These are phyloP conservation scores for Eutrema yunnanense DNA, from an alignment of 345 rosid species.

Conservation along the genomic window DNA sequence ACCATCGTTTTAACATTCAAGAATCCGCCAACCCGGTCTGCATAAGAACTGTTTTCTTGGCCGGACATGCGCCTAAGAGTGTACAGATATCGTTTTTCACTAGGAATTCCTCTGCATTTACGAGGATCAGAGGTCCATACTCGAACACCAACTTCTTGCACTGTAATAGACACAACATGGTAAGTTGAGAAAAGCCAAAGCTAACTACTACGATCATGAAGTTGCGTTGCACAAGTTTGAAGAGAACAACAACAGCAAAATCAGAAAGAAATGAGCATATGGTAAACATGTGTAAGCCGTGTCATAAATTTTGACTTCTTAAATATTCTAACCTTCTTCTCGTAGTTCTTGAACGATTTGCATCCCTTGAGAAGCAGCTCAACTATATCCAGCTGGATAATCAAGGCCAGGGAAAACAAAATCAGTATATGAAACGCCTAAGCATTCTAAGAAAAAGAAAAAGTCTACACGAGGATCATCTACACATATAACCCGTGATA, in stretches of 20 bases:
- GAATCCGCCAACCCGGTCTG: conserved; percentile 22
- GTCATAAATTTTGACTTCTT: background rate
- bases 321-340: conserved; percentile 44
- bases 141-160: conserved; percentile 84
- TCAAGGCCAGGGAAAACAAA: background rate
- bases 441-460: background rate
- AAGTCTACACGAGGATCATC: background rate
- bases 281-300: background rate
- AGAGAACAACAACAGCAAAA: background rate
- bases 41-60: conserved; percentile 7
- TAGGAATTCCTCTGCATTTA: conserved; percentile 72
- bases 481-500: background rate
- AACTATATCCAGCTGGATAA: conserved; percentile 48
- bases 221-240: background rate
- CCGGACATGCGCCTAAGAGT: conserved; percentile 60
- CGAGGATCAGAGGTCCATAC: conserved; percentile 76
- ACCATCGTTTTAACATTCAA: conserved; percentile 3
- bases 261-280: background rate
- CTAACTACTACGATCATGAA: background rate
- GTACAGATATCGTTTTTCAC: conserved; percentile 76
- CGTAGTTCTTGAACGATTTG: conserved; percentile 59
- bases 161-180: conserved; percentile 31
- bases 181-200: background rate
- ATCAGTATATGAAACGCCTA: background rate
- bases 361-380: conserved; percentile 80